A percentile compares a stretch with the other conserved stretches of the same genome.
These are phyloP conservation scores for Arthrobotrys musiformis DNA, from an alignment of 2,329 filamentous ascomycete species.

Conservation along the genomic window DNA sequence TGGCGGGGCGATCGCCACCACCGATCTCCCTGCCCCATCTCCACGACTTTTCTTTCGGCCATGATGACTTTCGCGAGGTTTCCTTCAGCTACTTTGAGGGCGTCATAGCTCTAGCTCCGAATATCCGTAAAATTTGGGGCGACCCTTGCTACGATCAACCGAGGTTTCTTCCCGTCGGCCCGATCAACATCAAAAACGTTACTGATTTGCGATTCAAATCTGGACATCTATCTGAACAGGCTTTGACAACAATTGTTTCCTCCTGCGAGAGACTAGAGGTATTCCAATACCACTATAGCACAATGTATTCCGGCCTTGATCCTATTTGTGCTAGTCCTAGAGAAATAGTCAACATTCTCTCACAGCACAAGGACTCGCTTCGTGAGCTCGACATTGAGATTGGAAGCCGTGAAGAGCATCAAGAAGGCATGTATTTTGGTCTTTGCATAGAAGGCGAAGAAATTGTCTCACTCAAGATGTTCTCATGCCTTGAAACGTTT, in stretches of 20 bases:
- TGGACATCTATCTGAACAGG: neutral
- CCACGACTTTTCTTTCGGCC: slow-evolving; percentile 7
- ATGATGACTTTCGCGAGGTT: neutral
- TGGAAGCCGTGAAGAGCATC: slow-evolving; percentile 1
- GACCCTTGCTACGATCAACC: slow-evolving; percentile 23
- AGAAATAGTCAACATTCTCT: slow-evolving; percentile 14
- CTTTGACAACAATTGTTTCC: neutral
- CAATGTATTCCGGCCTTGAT: slow-evolving; percentile 8
- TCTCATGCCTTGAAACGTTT: slow-evolving; percentile 25
- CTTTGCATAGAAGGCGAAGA: slow-evolving; percentile 24
- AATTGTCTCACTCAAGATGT: slow-evolving; percentile 20
- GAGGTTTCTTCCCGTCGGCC: neutral
- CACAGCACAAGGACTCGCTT: slow-evolving; percentile 20
- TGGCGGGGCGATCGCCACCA: neutral
- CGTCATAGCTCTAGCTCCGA: slow-evolving; percentile 22
- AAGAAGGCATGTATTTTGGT: neutral
- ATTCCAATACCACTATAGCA: neutral
- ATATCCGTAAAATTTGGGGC: neutral
- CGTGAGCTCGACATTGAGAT: slow-evolving; percentile 9
- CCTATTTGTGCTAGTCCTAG: neutral
- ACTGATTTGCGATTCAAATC: slow-evolving; percentile 17
- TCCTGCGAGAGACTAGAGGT: slow-evolving; percentile 27
- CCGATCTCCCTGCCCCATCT: slow-evolving; percentile 7
- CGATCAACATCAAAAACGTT: slow-evolving; percentile 15
- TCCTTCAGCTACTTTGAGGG: slow-evolving; percentile 27